phyloP scores from a whole-genome alignment of 176 grass and related monocot genomes.

The Cocos nucifera region DNA sequence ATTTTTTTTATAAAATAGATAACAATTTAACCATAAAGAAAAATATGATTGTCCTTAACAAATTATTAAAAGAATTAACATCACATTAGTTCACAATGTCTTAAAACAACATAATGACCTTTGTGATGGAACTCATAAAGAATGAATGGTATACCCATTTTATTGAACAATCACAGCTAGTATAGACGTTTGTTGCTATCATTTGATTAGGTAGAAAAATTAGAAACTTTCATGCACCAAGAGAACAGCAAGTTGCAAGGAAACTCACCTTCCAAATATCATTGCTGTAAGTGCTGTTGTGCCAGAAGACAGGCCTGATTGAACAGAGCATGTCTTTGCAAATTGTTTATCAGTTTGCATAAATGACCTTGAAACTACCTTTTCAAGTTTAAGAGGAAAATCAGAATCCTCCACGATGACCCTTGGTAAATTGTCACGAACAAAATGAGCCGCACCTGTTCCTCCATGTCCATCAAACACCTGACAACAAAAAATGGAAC shows the following conservation, averaged over 20 bases:
- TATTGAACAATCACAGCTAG: too few relatives aligned
- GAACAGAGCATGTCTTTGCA: constrained; percentile 47
- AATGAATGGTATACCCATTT: too few relatives aligned
- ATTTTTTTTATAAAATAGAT: too few relatives aligned
- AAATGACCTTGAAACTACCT: constrained; percentile 64
- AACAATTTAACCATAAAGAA: too few relatives aligned
- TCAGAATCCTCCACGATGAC: constrained; percentile 79
- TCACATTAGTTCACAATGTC: too few relatives aligned
- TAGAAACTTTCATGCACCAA: background rate
- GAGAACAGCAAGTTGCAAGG: background rate
- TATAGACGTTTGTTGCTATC: too few relatives aligned
- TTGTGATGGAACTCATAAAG: too few relatives aligned
- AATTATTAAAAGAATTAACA: too few relatives aligned
- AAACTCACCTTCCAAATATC: constrained; percentile 73
- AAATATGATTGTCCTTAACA: too few relatives aligned
- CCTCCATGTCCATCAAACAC: constrained; percentile 95
- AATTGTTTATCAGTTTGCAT: constrained; percentile 75
- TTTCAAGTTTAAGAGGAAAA: constrained; percentile 92
- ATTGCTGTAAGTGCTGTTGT: constrained; percentile 81
- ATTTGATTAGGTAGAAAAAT: too few relatives aligned
- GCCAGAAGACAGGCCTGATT: constrained; percentile 49
- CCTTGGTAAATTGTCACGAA: constrained; percentile 92
- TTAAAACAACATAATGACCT: too few relatives aligned
- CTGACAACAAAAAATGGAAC: constrained; percentile 17
- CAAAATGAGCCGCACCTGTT: constrained; percentile 85